Percentiles rank a stretch among this genome's conserved stretches.
These are phyloP conservation scores for Tuber indicum DNA, from an alignment of 495 filamentous ascomycete species.

Conservation along the genomic window DNA sequence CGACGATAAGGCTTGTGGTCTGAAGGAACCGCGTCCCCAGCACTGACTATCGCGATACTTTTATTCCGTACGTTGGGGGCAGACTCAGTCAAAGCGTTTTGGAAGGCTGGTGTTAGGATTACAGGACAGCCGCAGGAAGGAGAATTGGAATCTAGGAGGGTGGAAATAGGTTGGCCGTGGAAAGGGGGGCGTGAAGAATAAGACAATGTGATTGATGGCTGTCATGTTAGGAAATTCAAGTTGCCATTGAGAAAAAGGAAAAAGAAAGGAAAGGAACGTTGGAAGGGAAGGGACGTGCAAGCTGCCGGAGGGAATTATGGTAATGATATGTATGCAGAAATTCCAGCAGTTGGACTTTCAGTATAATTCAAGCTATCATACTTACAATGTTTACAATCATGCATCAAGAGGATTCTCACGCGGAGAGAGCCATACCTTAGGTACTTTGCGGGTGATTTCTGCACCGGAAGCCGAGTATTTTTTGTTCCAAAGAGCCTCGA, in stretches of 20 bases:
- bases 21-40: neutral
- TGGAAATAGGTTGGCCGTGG: too few species aligned
- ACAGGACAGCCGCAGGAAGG: too few species aligned
- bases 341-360: neutral
- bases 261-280: too few species aligned
- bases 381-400: neutral
- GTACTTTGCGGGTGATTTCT: neutral
- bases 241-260: too few species aligned
- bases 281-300: too few species aligned
- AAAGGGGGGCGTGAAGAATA: too few species aligned
- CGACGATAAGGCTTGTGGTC: neutral
- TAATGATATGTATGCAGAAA: too few species aligned
- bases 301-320: too few species aligned
- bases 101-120: neutral
- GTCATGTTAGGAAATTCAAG: too few species aligned
- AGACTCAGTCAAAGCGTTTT: neutral
- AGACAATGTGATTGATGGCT: too few species aligned
- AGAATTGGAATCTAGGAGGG: too few species aligned
- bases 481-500: neutral
- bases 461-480: neutral
- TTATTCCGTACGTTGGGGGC: neutral
- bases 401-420: neutral
- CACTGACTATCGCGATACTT: neutral
- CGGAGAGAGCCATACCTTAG: neutral
- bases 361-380: neutral